Evolutionary conservation across 257 asterid species (phyloP).

Genomic region (Plantago ovata): DNA sequence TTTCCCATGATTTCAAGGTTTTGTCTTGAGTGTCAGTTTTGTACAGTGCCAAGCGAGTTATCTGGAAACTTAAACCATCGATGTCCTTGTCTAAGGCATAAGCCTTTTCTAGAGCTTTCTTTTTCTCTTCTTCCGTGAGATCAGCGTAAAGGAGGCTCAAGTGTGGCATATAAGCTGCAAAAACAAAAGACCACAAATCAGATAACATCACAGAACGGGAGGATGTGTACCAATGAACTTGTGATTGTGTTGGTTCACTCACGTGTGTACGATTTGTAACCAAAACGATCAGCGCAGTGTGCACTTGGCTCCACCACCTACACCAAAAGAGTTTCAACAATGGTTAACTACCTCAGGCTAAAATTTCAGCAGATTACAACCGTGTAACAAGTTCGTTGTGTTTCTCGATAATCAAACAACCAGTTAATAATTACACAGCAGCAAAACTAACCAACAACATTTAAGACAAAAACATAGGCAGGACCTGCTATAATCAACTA

Average conservation of each 20-base stretch:
- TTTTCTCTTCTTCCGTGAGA: conserved; percentile 66
- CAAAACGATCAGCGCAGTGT: conserved; percentile 67
- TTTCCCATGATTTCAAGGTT: conserved; percentile 87
- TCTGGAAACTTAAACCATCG: conserved; percentile 43
- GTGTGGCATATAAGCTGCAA: conserved; percentile 95
- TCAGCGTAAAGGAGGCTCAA: conserved; percentile 85
- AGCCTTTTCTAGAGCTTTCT: conserved; percentile 66
- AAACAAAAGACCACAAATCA: not conserved
- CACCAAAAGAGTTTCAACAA: not conserved
- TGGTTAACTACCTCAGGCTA: too few relatives aligned
- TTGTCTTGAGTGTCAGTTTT: conserved; percentile 78
- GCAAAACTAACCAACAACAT: too few relatives aligned
- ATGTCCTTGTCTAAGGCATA: conserved; percentile 54
- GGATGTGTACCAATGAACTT: not conserved
- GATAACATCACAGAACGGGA: not conserved
- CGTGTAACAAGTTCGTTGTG: too few relatives aligned
- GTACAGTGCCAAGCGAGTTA: conserved; percentile 65
- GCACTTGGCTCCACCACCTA: conserved; percentile 85
- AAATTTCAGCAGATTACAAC: too few relatives aligned
- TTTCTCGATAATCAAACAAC: too few relatives aligned
- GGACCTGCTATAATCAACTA: too few relatives aligned
- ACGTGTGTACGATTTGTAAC: conserved; percentile 51
- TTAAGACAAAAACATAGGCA: too few relatives aligned
- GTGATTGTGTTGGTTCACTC: conserved; percentile 21
- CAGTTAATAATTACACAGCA: too few relatives aligned